A percentile compares a stretch with the other conserved stretches of the same genome.
These are phyloP conservation scores for Metahyphopichia silvanorum DNA, from an alignment of 805 yeast species.

Conservation along the genomic window DNA sequence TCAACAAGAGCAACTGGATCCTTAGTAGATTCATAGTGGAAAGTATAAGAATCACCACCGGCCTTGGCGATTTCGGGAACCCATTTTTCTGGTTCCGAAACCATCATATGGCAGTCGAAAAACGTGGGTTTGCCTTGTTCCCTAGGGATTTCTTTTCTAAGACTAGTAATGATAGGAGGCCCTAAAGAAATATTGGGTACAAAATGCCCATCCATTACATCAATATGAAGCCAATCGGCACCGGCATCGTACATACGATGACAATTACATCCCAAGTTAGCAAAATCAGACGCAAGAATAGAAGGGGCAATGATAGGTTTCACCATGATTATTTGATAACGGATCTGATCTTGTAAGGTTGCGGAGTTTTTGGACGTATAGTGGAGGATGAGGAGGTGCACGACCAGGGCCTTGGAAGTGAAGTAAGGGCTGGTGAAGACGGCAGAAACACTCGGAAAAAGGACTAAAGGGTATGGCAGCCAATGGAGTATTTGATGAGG, in stretches of 20 bases:
- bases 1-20: conserved; percentile 73
- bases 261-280: conserved; percentile 85
- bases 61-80: conserved; percentile 86
- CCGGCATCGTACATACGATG: conserved; percentile 72
- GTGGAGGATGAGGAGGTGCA: neutral
- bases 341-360: too few species aligned
- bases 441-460: too few species aligned
- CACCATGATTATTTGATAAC: too few species aligned
- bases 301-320: conserved; percentile 91
- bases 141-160: conserved; percentile 76
- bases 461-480: too few species aligned
- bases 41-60: conserved; percentile 95
- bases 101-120: conserved; percentile 99
- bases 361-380: neutral
- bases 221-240: conserved; percentile 97
- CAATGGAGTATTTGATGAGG: too few species aligned
- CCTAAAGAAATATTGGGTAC: conserved; percentile 97
- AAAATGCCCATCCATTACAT: conserved; percentile 98
- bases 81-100: conserved; percentile 88
- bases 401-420: too few species aligned
- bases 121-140: conserved; percentile 46
- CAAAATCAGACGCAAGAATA: conserved; percentile 87
- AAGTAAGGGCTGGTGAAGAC: too few species aligned
- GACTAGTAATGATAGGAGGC: conserved; percentile 77
- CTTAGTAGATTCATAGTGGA: conserved; percentile 90